Conservation (phyloP, 306 rosid genomes). For the Spatholobus suberectus region DNA sequence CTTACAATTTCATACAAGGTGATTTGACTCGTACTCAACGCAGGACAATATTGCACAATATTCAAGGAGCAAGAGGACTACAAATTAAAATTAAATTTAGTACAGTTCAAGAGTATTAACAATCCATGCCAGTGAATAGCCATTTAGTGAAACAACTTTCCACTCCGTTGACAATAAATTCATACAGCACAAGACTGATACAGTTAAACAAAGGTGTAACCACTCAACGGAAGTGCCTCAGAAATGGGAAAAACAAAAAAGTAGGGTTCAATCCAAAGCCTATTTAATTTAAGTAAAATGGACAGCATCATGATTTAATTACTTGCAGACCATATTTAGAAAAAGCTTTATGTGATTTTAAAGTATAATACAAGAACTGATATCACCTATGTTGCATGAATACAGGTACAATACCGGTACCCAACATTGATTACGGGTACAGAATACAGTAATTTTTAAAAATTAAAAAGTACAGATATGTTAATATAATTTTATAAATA, state of each 20-base stretch:
- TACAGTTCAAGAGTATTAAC: not conserved
- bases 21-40: not conserved
- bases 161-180: not conserved
- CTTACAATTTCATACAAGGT: constrained; percentile 20
- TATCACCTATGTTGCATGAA: not conserved
- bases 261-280: not conserved
- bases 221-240: not conserved
- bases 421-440: not conserved
- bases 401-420: not conserved
- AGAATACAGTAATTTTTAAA: too few relatives aligned
- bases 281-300: not conserved
- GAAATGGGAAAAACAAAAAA: constrained; percentile 4
- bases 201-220: not conserved
- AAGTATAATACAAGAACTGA: not conserved
- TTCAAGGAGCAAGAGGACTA: not conserved
- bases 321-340: not conserved
- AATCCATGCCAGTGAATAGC: not conserved
- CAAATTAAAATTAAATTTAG: not conserved
- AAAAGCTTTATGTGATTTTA: not conserved
- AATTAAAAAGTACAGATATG: too few relatives aligned
- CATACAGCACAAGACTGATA: not conserved
- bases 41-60: not conserved
- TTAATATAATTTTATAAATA: too few relatives aligned
- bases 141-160: not conserved
- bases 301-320: not conserved